Evolutionary conservation across 2,329 filamentous ascomycete species (phyloP), one percentile per base, ranked within the genome.

Genomic region (Leptographium lundbergii): DNA sequence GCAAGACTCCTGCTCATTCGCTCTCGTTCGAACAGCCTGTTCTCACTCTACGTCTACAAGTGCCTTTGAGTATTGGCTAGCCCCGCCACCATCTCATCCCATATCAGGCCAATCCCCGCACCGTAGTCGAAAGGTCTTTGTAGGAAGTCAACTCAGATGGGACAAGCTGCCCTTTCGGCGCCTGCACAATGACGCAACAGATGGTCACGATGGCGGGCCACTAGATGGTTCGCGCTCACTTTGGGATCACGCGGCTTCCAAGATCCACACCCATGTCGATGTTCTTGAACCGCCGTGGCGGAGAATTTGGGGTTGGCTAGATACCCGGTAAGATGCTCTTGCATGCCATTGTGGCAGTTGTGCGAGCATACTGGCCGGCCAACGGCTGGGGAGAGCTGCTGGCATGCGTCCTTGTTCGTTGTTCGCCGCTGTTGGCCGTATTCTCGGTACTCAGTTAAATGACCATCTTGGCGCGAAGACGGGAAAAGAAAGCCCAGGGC

Each of bases 181-280:
- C 9, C 56, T 57, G 56, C 45, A 51, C 29, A 57, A 51, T 57
- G 56, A 57, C 56, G 47, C 56, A 57, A 57, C 47, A 24, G 19
- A 5, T 36, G 55, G 27, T 17, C 27, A 34, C 11, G 27, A 22
- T 53, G 29, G 27, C 27, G 27, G 48, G 48, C 6, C 48, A 51
- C 48, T 27, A 29, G 11, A 34, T 14, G 19, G 19, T 11, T 5
- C 13, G 17, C 51, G 29, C 27, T n/a, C 24, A 19, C 11, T n/a
- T 24, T 34, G 2, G 6, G n/a, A 9, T 32, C 54, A 56, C 24
- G 25, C 39, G 54, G 54, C 53, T 13, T 22, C 13, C 13, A 27
- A 24, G 54, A 22, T 55, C 53, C 53, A 55, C 53, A 25, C 11
- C 6, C 17, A 3, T 45, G 5, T 11, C 11, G 36, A 29, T 24